These are phyloP conservation scores for Leishmania lainsoni DNA, from an alignment of 208 protist species.

Conservation along the genomic window DNA sequence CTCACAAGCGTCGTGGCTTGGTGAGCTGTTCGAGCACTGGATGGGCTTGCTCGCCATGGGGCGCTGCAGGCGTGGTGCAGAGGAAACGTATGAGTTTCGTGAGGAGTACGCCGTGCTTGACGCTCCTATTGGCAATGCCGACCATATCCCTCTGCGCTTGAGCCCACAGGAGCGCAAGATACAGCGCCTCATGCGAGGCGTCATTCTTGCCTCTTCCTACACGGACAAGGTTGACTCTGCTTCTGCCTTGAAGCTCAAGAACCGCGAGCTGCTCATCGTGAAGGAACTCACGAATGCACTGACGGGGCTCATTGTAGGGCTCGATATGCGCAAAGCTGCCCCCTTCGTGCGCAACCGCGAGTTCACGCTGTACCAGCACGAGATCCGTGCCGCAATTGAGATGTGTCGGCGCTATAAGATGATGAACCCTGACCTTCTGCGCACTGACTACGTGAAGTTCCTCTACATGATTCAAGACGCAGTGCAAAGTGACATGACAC, in stretches of 20 bases:
- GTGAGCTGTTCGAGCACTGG: conserved; percentile 17
- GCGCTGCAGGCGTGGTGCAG: conserved; percentile 27
- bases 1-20: conserved; percentile 27
- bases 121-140: conserved; percentile 76
- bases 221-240: conserved; percentile 91
- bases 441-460: conserved; percentile 93
- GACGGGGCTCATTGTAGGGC: conserved; percentile 80
- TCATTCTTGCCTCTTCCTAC: conserved; percentile 89
- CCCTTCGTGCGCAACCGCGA: conserved; percentile 60
- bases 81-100: conserved; percentile 38
- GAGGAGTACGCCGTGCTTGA: conserved; percentile 76
- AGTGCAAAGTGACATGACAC: conserved; percentile 67
- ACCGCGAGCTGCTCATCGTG: conserved; percentile 67
- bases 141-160: conserved; percentile 89
- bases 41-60: conserved; percentile 34
- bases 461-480: conserved; percentile 93
- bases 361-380: conserved; percentile 66
- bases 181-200: conserved; percentile 86
- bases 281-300: conserved; percentile 84
- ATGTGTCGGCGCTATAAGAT: conserved; percentile 93
- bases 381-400: conserved; percentile 79
- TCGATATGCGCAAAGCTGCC: conserved; percentile 68
- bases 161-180: conserved; percentile 81
- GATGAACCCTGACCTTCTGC: conserved; percentile 95
- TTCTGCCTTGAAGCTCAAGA: conserved; percentile 52